Evolutionary conservation across 768 basidiomycete species (phyloP).

Genomic region (Tulasnella calospora): DNA sequence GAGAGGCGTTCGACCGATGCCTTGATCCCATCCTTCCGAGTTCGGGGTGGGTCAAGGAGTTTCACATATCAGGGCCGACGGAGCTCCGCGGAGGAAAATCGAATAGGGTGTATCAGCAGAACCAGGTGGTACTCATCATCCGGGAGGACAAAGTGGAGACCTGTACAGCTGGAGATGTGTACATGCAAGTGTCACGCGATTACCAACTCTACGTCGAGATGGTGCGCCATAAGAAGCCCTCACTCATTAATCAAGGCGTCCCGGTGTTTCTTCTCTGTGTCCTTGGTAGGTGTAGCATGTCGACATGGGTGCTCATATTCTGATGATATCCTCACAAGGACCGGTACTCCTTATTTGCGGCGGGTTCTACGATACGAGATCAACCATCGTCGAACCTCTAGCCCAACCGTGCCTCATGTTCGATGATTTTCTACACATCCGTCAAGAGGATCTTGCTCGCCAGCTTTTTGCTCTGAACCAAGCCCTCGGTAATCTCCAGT

Average conservation of each 20-base stretch:
- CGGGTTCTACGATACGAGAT: conserved; percentile 18
- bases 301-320: neutral
- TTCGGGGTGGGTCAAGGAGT: neutral
- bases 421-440: neutral
- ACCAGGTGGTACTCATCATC: neutral
- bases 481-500: neutral
- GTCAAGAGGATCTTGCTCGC: conserved; percentile 12
- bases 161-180: conserved; percentile 10
- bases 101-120: neutral
- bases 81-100: neutral
- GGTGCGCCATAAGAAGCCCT: neutral
- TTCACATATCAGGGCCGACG: neutral
- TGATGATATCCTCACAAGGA: neutral
- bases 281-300: neutral
- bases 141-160: conserved; percentile 17
- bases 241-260: neutral
- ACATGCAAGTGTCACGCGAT: conserved; percentile 13
- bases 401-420: conserved; percentile 16
- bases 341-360: conserved; percentile 6
- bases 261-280: conserved; percentile 16
- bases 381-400: conserved; percentile 19
- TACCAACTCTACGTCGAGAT: conserved; percentile 12
- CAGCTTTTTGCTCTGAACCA: conserved; percentile 10
- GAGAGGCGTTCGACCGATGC: neutral
- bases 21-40: neutral